Percentiles rank a stretch among this genome's conserved stretches.
These are phyloP conservation scores for Cadophora sp. DNA, from an alignment of 2,329 filamentous ascomycete species.

Conservation along the genomic window DNA sequence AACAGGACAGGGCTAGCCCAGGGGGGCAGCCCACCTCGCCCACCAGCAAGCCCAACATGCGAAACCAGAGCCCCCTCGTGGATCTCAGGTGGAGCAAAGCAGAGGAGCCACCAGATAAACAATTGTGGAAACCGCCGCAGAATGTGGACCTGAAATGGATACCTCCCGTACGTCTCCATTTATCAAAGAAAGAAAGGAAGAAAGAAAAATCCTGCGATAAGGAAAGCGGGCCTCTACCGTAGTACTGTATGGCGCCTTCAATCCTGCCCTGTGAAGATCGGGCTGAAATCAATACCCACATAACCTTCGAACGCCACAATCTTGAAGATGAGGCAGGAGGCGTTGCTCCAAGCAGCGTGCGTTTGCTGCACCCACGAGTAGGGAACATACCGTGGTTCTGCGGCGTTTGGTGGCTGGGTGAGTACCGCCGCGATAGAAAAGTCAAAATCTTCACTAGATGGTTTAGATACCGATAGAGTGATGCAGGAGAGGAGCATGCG, in stretches of 20 bases:
- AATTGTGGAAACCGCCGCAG: conserved; percentile 6
- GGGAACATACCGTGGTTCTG: background rate
- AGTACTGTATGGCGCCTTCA: conserved; percentile 5
- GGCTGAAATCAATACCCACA: conserved; percentile 21
- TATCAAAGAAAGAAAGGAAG: too few relatives aligned
- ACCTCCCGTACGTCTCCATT: too few relatives aligned
- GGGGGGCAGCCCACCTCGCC: too few relatives aligned
- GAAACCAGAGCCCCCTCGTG: conserved; percentile 3
- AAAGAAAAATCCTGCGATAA: conserved; percentile 28
- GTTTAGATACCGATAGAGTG: too few relatives aligned
- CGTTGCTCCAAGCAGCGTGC: background rate
- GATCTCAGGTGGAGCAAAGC: too few relatives aligned
- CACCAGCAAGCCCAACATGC: background rate
- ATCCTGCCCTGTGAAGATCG: conserved; percentile 1
- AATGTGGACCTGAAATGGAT: conserved; percentile 5
- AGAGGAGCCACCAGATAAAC: background rate
- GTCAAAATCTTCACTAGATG: background rate
- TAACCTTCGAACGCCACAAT: conserved; percentile 22
- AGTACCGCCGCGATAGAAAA: conserved; percentile 8
- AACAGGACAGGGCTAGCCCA: too few relatives aligned
- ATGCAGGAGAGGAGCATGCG: background rate
- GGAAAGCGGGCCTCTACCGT: conserved; percentile 13
- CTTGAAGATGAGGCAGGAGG: background rate
- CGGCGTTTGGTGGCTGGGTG: background rate
- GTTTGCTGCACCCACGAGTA: background rate